A percentile compares a stretch with the other conserved stretches of the same genome.
Evolutionary conservation across 148 eudicot species (phyloP).

Genomic region (Persicaria maculosa): DNA sequence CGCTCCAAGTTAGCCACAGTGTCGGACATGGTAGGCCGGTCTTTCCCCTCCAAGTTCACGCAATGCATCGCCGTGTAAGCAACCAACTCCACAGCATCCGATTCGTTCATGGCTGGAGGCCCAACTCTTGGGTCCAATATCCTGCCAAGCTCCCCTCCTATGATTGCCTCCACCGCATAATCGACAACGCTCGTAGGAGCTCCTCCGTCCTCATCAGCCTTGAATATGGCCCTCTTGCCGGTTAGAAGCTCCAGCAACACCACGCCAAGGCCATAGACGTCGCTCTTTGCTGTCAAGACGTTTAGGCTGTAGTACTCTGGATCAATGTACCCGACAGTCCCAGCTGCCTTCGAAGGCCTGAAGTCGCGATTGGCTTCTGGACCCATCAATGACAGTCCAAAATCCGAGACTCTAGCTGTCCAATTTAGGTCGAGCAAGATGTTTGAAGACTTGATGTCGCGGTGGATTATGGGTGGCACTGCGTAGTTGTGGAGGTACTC

Average conservation of each 20-base stretch:
- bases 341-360: constrained; percentile 62
- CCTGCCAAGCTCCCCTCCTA: constrained; percentile 49
- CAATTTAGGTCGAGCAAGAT: constrained; percentile 66
- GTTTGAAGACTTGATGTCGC: constrained; percentile 88
- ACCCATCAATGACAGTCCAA: constrained; percentile 70
- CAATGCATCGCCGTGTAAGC: constrained; percentile 80
- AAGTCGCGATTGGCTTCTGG: constrained; percentile 46
- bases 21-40: constrained; percentile 75
- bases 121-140: constrained; percentile 70
- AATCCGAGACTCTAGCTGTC: constrained; percentile 90
- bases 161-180: constrained; percentile 48
- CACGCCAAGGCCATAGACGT: constrained; percentile 88
- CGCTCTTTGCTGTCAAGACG: constrained; percentile 79
- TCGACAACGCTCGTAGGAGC: constrained; percentile 64
- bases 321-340: constrained; percentile 89
- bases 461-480: constrained; percentile 80
- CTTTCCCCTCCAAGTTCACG: constrained; percentile 77
- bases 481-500: constrained; percentile 87
- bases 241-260: constrained; percentile 78
- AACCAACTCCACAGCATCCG: constrained; percentile 82
- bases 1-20: constrained; percentile 81
- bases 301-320: constrained; percentile 84
- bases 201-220: constrained; percentile 30
- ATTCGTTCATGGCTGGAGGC: constrained; percentile 41
- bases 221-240: constrained; percentile 77